phyloP scores from a whole-genome alignment of 2,329 filamentous ascomycete genomes.

The Apiospora rasikravindrae region DNA sequence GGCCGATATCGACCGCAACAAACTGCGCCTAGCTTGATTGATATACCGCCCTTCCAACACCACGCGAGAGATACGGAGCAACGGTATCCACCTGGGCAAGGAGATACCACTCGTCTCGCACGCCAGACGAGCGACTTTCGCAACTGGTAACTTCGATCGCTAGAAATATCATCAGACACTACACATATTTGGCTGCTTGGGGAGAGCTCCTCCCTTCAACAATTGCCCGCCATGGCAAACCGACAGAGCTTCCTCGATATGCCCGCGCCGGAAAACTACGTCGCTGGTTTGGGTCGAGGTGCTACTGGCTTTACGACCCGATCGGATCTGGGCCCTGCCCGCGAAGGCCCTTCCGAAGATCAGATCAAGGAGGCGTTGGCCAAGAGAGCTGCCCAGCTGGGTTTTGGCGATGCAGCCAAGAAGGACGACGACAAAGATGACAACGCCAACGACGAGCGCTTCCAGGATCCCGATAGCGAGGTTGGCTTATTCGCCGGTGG shows the following conservation, averaged over 20 bases:
- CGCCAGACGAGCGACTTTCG: background rate
- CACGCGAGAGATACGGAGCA: background rate
- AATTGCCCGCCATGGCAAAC: slow-evolving; percentile 51
- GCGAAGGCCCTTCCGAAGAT: slow-evolving; percentile 94
- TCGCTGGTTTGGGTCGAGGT: slow-evolving; percentile 95
- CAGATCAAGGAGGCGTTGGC: slow-evolving; percentile 98
- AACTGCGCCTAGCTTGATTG: background rate
- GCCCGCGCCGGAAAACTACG: slow-evolving; percentile 84
- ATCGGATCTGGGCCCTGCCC: slow-evolving; percentile 92
- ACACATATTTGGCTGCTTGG: background rate
- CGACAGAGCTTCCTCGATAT: slow-evolving; percentile 89
- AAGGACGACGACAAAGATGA: slow-evolving; percentile 71
- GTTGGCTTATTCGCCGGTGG: slow-evolving; percentile 94
- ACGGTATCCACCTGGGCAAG: background rate
- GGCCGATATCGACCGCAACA: background rate
- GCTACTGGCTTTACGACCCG: slow-evolving; percentile 98
- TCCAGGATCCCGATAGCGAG: slow-evolving; percentile 96
- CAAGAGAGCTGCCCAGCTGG: slow-evolving; percentile 87
- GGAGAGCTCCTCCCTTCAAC: slow-evolving; percentile 15
- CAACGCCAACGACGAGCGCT: slow-evolving; percentile 79
- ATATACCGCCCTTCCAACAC: background rate
- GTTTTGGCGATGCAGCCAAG: slow-evolving; percentile 65
- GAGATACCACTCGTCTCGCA: background rate
- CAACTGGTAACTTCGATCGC: background rate
- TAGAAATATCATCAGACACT: background rate